These are phyloP conservation scores for Vitis rotundifolia DNA, from an alignment of 164 flowering plant species.

Conservation along the genomic window DNA sequence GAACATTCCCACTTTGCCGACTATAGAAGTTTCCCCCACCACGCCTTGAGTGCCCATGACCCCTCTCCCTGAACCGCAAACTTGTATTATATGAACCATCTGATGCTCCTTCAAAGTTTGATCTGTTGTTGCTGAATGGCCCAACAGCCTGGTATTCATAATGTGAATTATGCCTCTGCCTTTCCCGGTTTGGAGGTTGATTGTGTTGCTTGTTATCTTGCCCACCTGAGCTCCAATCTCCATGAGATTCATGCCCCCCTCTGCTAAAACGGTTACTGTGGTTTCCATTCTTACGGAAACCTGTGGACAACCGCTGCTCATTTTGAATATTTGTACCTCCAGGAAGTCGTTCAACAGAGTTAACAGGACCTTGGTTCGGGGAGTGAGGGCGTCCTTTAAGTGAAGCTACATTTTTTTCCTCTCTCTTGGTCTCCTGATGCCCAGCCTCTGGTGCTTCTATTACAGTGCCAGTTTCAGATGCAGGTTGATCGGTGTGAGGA, in stretches of 20 bases:
- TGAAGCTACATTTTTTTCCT: conserved; percentile 29
- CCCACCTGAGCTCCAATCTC: conserved; percentile 42
- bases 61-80: conserved; percentile 56
- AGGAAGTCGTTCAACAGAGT: conserved; percentile 29
- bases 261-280: conserved; percentile 45
- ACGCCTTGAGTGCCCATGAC: conserved; percentile 58
- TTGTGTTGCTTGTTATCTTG: conserved; percentile 51
- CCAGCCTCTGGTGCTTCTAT: conserved; percentile 22
- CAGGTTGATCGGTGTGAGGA: conserved; percentile 22
- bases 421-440: conserved; percentile 39
- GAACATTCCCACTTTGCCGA: conserved; percentile 32
- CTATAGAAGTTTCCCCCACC: conserved; percentile 56
- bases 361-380: conserved; percentile 26
- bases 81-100: conserved; percentile 38
- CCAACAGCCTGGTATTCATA: conserved; percentile 82
- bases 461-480: conserved; percentile 16
- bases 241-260: conserved; percentile 54
- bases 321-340: conserved; percentile 25
- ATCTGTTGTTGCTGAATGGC: conserved; percentile 34
- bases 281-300: conserved; percentile 50
- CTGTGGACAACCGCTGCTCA: conserved; percentile 42
- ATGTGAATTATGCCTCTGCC: conserved; percentile 53
- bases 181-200: conserved; percentile 46
- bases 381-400: conserved; percentile 35
- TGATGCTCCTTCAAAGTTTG: conserved; percentile 27